phyloP scores from a whole-genome alignment of 108 stramenopile genomes.

The Fistulifera pelliculosa region DNA sequence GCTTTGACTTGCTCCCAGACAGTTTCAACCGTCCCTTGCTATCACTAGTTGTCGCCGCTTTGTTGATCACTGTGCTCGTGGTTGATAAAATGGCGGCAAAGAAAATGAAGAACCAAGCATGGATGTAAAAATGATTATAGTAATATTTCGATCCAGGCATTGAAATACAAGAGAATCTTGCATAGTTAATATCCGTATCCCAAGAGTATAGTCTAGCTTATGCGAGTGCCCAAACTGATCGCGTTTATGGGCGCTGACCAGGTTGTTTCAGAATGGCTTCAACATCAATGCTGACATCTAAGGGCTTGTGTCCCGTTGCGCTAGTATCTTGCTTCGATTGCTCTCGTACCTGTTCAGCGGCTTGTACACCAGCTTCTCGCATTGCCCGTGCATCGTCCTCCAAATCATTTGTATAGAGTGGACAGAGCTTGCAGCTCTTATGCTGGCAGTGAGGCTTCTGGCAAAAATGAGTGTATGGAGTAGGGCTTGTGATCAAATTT shows the following conservation, averaged over 20 bases:
- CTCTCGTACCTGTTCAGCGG: constrained; percentile 20
- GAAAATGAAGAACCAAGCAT: not conserved
- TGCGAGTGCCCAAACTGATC: not conserved
- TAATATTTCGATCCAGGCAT: not conserved
- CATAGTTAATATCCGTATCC: not conserved
- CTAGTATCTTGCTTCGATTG: not conserved
- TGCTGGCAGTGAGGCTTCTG: constrained; percentile 76
- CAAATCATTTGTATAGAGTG: constrained; percentile 53
- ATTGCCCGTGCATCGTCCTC: constrained; percentile 53
- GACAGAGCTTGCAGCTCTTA: constrained; percentile 52
- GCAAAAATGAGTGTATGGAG: constrained; percentile 13
- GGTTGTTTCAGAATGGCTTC: not conserved
- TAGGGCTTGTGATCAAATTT: not conserved
- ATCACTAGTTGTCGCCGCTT: constrained; percentile 42
- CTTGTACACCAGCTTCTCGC: constrained; percentile 65
- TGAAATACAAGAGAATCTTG: not conserved
- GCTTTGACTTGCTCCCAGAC: constrained; percentile 83
- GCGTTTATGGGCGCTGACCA: not conserved
- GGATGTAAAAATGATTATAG: not conserved
- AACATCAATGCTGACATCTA: constrained; percentile 5
- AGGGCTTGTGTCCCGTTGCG: too few species aligned
- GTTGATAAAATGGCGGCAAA: not conserved
- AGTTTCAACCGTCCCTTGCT: constrained; percentile 67
- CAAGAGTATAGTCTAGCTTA: too few species aligned
- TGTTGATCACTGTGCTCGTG: constrained; percentile 32